Base-by-base conservation (phyloP, 352 stramenopile species). In the Phytophthora citricola region DNA sequence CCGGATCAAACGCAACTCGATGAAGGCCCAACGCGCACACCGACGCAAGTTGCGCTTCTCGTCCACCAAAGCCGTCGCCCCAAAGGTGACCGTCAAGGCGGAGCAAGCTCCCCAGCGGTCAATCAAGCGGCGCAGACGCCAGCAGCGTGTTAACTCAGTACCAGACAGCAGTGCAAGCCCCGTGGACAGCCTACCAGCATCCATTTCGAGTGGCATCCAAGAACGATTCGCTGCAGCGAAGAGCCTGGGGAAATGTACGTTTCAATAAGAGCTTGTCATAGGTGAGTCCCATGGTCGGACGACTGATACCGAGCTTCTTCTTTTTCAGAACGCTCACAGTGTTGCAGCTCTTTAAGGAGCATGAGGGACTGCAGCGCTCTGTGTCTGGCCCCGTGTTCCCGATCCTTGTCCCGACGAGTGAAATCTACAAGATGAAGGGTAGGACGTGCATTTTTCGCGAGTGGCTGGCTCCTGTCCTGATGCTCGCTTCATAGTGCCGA, bases 341-440 rank as follows among this genome's bases (percentile, higher is more conserved):
- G 5, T 45, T 92, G 46, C 61, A 73, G n/a, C 89, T 93, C 29
- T 89, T 93, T 57, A 75, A 83, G 11, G 79, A 89, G 64, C 73
- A 93, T 17, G 82, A 90, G 49, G 40, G 54, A 4, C 44, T 78
- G 6, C 75, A 83, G 34, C 49, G 46, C 39, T 56, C 58, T 17
- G 47, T 29, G n/a, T 31, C 50, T 0, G 39, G 8, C 5, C 52
- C 62, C 3, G 49, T 58, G 12, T 87, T 83, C 32, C 83, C 82
- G 0, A 78, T 90, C 26, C 52, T 80, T 4, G 64, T 93, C 7
- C 72, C 79, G 7, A 70, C 82, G 7, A 87, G 68, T 40, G 85
- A 90, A 29, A 78, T 90, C 40, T 91, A 91, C 69, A 76, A 54
- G 53, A 88, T 91, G 75, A 73, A 91, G 29, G 75, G 83, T 90